These are phyloP conservation scores for Skeletonema grethae DNA, from an alignment of 108 stramenopile species.

Conservation along the genomic window DNA sequence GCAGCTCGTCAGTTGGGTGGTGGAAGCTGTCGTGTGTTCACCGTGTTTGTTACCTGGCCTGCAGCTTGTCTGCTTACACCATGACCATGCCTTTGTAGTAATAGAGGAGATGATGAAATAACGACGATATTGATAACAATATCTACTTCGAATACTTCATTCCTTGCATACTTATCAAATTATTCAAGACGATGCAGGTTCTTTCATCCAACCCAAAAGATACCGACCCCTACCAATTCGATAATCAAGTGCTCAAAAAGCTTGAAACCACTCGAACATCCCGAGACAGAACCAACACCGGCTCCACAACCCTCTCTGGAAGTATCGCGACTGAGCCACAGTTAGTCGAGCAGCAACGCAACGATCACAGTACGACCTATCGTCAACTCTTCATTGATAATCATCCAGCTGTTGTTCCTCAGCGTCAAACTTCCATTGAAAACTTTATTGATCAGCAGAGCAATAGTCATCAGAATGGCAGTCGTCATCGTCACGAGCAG, in stretches of 20 bases:
- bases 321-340: not conserved
- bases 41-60: too few species aligned
- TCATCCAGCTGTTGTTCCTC: not conserved
- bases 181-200: not conserved
- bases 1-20: constrained; percentile 1
- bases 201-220: not conserved
- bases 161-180: too few species aligned
- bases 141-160: too few species aligned
- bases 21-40: too few species aligned
- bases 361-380: not conserved
- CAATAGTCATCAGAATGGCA: not conserved
- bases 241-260: constrained; percentile 6
- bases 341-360: not conserved
- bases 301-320: not conserved
- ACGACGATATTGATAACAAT: too few species aligned
- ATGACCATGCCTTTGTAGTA: not conserved
- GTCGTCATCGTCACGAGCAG: too few species aligned
- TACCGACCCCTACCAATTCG: constrained; percentile 5
- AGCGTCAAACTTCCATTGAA: constrained; percentile 1
- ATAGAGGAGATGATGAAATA: not conserved
- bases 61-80: too few species aligned
- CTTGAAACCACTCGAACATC: constrained; percentile 12
- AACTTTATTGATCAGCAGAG: not conserved
- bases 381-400: not conserved
- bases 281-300: not conserved